Evolutionary conservation across 2,329 filamentous ascomycete species (phyloP).

Genomic region (Fonsecaea nubica): DNA sequence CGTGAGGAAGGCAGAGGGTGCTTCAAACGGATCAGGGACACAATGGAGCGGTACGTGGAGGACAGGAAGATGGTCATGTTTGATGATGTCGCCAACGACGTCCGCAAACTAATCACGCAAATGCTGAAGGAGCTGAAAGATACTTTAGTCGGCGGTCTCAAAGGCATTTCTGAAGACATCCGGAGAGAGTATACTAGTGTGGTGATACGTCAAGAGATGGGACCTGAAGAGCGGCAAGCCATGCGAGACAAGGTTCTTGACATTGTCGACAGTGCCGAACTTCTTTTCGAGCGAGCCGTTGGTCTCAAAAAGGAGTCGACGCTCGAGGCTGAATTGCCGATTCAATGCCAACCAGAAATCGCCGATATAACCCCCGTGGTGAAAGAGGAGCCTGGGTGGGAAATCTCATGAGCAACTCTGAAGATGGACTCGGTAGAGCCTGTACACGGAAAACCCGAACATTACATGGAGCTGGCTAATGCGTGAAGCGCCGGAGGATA

Average conservation of each 20-base stretch:
- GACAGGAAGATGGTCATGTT: conserved; percentile 58
- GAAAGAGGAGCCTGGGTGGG: neutral
- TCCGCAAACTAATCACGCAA: conserved; percentile 49
- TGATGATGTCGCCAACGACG: conserved; percentile 50
- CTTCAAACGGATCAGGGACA: conserved; percentile 60
- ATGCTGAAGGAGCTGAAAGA: conserved; percentile 1
- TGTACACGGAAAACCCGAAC: neutral
- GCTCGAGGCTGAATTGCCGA: too few relatives aligned
- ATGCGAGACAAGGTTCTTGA: neutral
- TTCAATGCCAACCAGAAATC: neutral
- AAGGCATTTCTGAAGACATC: neutral
- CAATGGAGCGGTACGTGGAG: conserved; percentile 57
- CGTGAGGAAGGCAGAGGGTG: neutral
- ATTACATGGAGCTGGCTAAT: neutral
- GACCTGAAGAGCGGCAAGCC: neutral
- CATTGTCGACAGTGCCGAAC: conserved; percentile 12
- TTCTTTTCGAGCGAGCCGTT: conserved; percentile 11
- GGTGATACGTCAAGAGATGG: neutral
- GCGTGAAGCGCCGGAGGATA: neutral
- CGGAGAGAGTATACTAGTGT: conserved; percentile 11
- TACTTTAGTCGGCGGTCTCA: neutral
- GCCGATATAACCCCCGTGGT: neutral
- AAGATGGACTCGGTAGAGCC: neutral
- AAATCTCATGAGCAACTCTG: neutral
- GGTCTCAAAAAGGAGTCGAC: neutral